Base-by-base conservation (phyloP, 805 yeast species). In the Blastobotrys peoriensis region DNA sequence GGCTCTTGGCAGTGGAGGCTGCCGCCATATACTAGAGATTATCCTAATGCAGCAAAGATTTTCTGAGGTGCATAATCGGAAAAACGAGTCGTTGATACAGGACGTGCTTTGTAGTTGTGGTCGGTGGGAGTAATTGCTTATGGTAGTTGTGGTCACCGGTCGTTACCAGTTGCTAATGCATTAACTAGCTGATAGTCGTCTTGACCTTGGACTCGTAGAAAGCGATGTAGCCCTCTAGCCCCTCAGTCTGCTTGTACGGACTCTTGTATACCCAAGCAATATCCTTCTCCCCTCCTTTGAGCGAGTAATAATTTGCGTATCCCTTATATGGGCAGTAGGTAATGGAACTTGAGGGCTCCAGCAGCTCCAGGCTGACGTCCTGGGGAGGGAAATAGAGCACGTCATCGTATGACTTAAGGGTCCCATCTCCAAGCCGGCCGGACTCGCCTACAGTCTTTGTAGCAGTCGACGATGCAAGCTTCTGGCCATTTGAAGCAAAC, bases 321-420 rank as follows among this genome's bases (percentile, higher is more conserved):
- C 51, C 51, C 20, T 48, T 48, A 23, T 45, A 48, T 4, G 51
- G 51, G 34, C 51, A 48, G 43, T 45, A 48, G 20, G 47, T 47
- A 3, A 41, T 30, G 18, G 51, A 40, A 23, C 15, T 22, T 25
- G 43, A 45, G 35, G 41, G 41, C 22, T 34, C 45, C n/a, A 48
- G 33, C 38, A 35, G 36, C 22, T 21, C 25, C 8, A 48, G 38
- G 44, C 45, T 30, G 35, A 48, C 34, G 38, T 48, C 49, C 5
- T 40, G 23, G 15, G 46, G 50, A 10, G 44, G 36, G 22, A 48
- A 36, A 15, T 48, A 48, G 13, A 33, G 19, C n/a, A 39, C 50
- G 4, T 20, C 43, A 3, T 45, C 41, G 36, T 48, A 46, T 5
- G 23, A n/a, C 33, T 33, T 45, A 20, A 21, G 6, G 13, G 39